phyloP scores from a whole-genome alignment of 106 monocot genomes.

The Dioscorea dumetorum region DNA sequence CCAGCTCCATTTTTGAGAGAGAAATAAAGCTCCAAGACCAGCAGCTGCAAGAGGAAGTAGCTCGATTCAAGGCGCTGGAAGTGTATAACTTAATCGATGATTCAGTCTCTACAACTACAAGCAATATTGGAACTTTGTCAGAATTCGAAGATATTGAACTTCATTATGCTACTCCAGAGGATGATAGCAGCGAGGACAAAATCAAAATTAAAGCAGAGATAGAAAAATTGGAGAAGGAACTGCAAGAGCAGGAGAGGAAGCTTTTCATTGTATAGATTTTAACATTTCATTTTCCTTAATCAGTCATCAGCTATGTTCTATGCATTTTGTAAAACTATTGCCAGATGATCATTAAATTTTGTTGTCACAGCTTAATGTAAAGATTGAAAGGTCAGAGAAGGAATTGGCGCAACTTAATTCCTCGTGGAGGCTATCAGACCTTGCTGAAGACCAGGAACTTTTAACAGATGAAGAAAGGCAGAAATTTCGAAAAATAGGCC shows the following conservation, averaged over 20 bases:
- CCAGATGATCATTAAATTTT: constrained; percentile 6
- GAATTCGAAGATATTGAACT: constrained; percentile 60
- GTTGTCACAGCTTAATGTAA: constrained; percentile 48
- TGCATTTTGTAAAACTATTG: not conserved
- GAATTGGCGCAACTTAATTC: constrained; percentile 46
- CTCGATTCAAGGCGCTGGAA: constrained; percentile 32
- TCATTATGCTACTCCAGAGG: constrained; percentile 15
- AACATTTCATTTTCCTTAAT: not conserved
- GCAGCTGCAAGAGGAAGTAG: constrained; percentile 69
- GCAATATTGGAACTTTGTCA: constrained; percentile 38
- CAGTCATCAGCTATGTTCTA: not conserved
- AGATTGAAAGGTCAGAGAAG: constrained; percentile 68
- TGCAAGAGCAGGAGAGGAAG: constrained; percentile 51
- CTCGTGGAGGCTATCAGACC: constrained; percentile 40
- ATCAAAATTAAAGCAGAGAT: constrained; percentile 58
- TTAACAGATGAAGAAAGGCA: constrained; percentile 83
- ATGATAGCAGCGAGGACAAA: constrained; percentile 6
- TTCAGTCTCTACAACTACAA: constrained; percentile 4
- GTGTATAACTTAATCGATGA: constrained; percentile 12
- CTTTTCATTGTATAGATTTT: constrained; percentile 54
- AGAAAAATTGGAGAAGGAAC: constrained; percentile 48
- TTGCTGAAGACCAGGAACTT: constrained; percentile 59
- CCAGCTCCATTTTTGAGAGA: constrained; percentile 48
- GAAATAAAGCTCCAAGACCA: constrained; percentile 44
- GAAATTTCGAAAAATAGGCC: constrained; percentile 49